Conservation (phyloP, 1,284 basidiomycete species). For the Pulchroboletus neoregius region DNA sequence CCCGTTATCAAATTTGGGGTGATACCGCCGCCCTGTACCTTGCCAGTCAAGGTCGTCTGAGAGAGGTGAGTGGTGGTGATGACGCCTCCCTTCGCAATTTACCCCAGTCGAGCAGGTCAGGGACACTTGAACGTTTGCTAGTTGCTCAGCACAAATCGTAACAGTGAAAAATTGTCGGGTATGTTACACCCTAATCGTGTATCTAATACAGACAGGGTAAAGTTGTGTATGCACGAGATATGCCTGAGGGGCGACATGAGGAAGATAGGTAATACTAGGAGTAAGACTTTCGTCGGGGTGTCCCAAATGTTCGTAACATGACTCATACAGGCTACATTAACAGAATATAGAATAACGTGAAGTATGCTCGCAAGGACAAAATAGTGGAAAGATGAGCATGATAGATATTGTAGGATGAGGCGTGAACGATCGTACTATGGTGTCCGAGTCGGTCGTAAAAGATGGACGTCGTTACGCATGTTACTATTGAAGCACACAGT, state of each 20-base stretch:
- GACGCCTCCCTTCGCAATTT: not conserved
- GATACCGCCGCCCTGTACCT: conserved; percentile 64
- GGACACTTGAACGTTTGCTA: not conserved
- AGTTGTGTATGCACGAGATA: conserved; percentile 6
- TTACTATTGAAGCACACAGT: conserved; percentile 42
- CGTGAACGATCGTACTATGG: conserved; percentile 1
- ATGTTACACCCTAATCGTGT: conserved; percentile 3
- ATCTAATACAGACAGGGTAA: conserved; percentile 18
- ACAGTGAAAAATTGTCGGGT: not conserved
- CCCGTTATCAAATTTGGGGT: conserved; percentile 62
- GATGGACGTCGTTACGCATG: not conserved
- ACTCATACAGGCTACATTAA: conserved; percentile 18
- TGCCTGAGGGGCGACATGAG: not conserved
- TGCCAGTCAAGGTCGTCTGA: conserved; percentile 48
- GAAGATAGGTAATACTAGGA: not conserved
- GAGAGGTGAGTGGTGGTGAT: conserved; percentile 7
- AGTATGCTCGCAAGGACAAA: conserved; percentile 2
- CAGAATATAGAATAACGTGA: conserved; percentile 18
- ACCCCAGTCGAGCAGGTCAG: not conserved
- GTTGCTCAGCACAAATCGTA: not conserved
- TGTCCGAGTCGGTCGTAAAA: conserved; percentile 1
- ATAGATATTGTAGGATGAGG: not conserved
- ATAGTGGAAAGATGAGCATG: not conserved
- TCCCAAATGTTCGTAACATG: conserved; percentile 14
- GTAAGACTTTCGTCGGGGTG: conserved; percentile 1